A percentile compares a stretch with the other conserved stretches of the same genome.
phyloP scores from a whole-genome alignment of 2,329 filamentous ascomycete species.

The Aspergillus fumigatiaffinis region DNA sequence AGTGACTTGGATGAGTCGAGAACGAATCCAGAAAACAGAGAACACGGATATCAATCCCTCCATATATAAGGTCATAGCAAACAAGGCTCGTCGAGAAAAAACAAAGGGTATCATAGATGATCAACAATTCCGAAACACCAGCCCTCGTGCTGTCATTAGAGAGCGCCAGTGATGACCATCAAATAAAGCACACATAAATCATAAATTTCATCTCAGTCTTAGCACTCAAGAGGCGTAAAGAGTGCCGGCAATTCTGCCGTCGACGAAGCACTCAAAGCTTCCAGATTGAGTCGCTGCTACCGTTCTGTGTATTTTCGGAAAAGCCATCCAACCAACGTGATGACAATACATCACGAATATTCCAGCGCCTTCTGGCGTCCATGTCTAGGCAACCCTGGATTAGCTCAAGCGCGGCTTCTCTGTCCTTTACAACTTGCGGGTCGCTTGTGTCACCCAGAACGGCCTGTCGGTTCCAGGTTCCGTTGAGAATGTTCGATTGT shows the following conservation, averaged over 20 bases:
- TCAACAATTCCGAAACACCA: constrained; percentile 20
- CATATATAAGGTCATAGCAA: constrained; percentile 2
- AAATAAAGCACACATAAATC: constrained; percentile 5
- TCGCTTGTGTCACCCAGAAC: constrained; percentile 44
- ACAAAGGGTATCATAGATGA: constrained; percentile 31
- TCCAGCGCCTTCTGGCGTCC: constrained; percentile 54
- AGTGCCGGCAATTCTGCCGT: not conserved
- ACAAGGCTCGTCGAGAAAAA: constrained; percentile 2
- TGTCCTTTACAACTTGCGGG: constrained; percentile 37
- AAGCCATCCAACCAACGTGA: constrained; percentile 53
- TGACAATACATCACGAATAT: constrained; percentile 52
- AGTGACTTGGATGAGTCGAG: not conserved
- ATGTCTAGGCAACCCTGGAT: constrained; percentile 58
- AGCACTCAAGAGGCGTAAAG: not conserved
- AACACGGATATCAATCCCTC: not conserved
- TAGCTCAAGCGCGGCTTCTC: constrained; percentile 52
- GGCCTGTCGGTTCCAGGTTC: constrained; percentile 54
- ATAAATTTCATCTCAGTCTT: not conserved
- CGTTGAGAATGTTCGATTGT: constrained; percentile 55
- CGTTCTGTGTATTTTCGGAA: constrained; percentile 28
- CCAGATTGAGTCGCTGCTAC: constrained; percentile 31
- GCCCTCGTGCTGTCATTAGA: constrained; percentile 16
- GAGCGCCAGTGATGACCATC: constrained; percentile 18
- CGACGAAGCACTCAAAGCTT: constrained; percentile 27
- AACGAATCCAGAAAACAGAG: not conserved